phyloP scores from a whole-genome alignment of 768 basidiomycete genomes.

The Panaeolus papilionaceus region DNA sequence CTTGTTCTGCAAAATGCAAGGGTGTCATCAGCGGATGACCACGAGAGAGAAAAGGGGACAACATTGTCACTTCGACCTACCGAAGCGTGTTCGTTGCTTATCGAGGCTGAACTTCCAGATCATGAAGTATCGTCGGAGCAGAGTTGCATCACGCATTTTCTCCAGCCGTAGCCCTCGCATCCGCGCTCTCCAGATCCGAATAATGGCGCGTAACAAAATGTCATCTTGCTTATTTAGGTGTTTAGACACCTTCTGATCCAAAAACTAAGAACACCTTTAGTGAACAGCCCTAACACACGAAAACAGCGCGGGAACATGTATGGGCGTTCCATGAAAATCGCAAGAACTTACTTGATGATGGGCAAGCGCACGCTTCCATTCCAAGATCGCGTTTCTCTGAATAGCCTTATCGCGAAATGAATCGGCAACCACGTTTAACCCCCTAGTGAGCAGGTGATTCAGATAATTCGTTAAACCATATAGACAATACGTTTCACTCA shows the following conservation, averaged over 20 bases:
- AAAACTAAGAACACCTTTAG: conserved; percentile 42
- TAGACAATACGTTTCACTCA: conserved; percentile 37
- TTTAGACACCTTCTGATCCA: conserved; percentile 63
- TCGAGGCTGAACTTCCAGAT: conserved; percentile 29
- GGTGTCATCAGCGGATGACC: not conserved
- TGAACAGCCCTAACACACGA: not conserved
- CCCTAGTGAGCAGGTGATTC: conserved; percentile 12
- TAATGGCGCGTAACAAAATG: conserved; percentile 31
- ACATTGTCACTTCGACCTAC: conserved; percentile 18
- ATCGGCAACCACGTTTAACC: conserved; percentile 13
- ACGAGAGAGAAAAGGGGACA: conserved; percentile 11
- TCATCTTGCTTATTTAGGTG: conserved; percentile 31
- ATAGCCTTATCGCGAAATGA: conserved; percentile 28
- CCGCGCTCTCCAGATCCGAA: conserved; percentile 37
- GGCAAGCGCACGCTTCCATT: conserved; percentile 60
- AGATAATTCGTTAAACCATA: not conserved
- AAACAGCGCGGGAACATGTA: not conserved
- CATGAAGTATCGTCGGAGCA: conserved; percentile 25
- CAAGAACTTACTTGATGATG: conserved; percentile 8
- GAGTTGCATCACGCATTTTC: conserved; percentile 25
- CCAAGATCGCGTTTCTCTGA: conserved; percentile 51
- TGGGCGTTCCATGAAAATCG: not conserved
- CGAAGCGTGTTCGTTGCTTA: conserved; percentile 27
- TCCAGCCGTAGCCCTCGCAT: conserved; percentile 32
- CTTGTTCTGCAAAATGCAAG: conserved; percentile 13